Percentiles rank a stretch among this genome's conserved stretches.
These are phyloP conservation scores for Podochytrium sp. DNA, from an alignment of 192 early-diverging fungal species.

Conservation along the genomic window DNA sequence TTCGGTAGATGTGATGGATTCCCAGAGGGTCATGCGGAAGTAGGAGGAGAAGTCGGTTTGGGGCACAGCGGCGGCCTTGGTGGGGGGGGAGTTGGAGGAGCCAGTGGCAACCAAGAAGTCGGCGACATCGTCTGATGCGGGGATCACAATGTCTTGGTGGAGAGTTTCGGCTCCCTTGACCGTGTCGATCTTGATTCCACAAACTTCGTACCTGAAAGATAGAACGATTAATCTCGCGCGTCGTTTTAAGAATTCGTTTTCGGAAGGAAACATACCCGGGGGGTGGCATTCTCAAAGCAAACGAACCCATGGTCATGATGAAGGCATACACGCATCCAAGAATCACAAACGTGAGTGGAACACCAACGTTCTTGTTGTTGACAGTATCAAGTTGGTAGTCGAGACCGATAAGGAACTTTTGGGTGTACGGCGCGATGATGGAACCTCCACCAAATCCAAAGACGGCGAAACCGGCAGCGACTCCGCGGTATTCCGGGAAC, in stretches of 20 bases:
- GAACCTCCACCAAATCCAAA: slow-evolving; percentile 78
- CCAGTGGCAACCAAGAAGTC: not conserved
- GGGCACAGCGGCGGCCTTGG: not conserved
- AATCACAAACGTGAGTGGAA: slow-evolving; percentile 69
- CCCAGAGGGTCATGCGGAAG: slow-evolving; percentile 32
- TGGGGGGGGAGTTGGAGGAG: not conserved
- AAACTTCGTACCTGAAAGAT: slow-evolving; percentile 64
- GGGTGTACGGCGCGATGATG: slow-evolving; percentile 70
- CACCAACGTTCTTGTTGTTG: slow-evolving; percentile 42
- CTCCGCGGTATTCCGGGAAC: slow-evolving; percentile 74
- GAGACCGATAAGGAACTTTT: slow-evolving; percentile 50
- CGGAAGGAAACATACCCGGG: slow-evolving; percentile 50
- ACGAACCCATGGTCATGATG: slow-evolving; percentile 47
- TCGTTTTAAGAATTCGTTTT: no score
- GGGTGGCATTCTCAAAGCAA: slow-evolving; percentile 47
- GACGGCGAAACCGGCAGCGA: slow-evolving; percentile 77
- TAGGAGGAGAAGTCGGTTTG: not conserved
- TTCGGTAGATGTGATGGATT: slow-evolving; percentile 36
- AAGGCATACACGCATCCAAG: slow-evolving; percentile 65
- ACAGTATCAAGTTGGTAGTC: slow-evolving; percentile 36
- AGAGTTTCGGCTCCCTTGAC: slow-evolving; percentile 40
- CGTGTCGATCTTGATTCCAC: slow-evolving; percentile 62
- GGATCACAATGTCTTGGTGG: not conserved
- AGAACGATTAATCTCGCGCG: no score
- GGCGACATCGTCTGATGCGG: not conserved